phyloP scores from a whole-genome alignment of 2,329 filamentous ascomycete species.

The Claviceps cyperi region DNA sequence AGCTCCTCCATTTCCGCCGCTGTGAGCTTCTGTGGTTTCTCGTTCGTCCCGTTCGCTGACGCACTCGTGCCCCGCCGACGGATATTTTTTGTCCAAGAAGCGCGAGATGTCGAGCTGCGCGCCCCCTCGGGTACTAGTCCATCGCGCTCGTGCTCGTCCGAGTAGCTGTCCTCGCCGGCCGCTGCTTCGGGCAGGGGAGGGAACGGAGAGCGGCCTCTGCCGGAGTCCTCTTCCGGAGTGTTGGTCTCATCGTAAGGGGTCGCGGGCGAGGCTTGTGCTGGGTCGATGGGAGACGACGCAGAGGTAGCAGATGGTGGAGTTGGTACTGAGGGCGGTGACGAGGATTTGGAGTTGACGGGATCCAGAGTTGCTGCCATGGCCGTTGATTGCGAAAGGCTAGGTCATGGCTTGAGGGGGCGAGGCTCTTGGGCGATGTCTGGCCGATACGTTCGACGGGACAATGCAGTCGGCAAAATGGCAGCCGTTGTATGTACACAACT shows the following conservation, averaged over 20 bases:
- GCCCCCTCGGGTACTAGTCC: background rate
- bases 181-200: background rate
- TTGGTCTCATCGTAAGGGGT: slow-evolving; percentile 18
- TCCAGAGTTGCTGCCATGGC: slow-evolving; percentile 14
- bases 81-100: slow-evolving; percentile 4
- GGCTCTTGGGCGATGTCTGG: background rate
- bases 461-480: too few species aligned
- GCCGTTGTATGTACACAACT: too few species aligned
- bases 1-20: slow-evolving; percentile 45
- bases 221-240: slow-evolving; percentile 15
- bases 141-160: background rate
- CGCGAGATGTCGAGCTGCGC: background rate
- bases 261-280: slow-evolving; percentile 7
- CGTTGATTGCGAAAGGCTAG: background rate
- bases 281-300: background rate
- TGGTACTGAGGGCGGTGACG: slow-evolving; percentile 7
- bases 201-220: slow-evolving; percentile 6
- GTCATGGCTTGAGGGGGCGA: background rate
- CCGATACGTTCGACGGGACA: too few species aligned
- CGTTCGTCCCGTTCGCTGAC: slow-evolving; percentile 20
- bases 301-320: background rate
- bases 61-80: slow-evolving; percentile 15
- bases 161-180: background rate
- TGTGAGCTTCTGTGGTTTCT: slow-evolving; percentile 38
- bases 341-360: slow-evolving; percentile 8